Conservation (phyloP, 2,329 filamentous ascomycete species). For the Fusarium sp. region DNA sequence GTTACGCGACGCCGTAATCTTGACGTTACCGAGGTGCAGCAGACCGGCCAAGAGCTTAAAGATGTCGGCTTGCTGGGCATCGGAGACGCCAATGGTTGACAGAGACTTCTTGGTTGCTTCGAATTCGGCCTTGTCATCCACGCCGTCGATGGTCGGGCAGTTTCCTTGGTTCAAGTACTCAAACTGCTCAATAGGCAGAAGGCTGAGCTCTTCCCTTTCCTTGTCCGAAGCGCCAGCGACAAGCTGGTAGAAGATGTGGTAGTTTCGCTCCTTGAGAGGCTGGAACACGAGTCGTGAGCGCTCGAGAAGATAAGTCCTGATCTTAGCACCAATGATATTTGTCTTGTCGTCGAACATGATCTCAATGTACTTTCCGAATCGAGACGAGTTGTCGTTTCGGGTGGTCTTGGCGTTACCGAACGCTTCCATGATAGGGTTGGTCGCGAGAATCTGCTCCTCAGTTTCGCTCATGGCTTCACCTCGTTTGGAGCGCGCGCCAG, state of each 20-base stretch:
- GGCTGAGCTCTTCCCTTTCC: constrained; percentile 78
- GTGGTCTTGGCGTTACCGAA: constrained; percentile 99
- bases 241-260: constrained; percentile 98
- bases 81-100: constrained; percentile 82
- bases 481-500: constrained; percentile 76
- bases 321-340: constrained; percentile 97
- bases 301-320: constrained; percentile 93
- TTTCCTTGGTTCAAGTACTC: constrained; percentile 97
- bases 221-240: constrained; percentile 88
- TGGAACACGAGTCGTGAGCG: constrained; percentile 97
- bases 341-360: constrained; percentile 98
- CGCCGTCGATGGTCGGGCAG: constrained; percentile 87
- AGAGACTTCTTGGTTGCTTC: constrained; percentile 86
- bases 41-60: constrained; percentile 91
- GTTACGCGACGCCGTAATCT: constrained; percentile 87
- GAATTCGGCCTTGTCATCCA: constrained; percentile 96
- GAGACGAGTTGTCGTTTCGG: constrained; percentile 97
- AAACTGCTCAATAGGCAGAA: constrained; percentile 87
- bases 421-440: constrained; percentile 99
- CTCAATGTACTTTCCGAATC: constrained; percentile 99
- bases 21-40: constrained; percentile 93
- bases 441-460: constrained; percentile 96
- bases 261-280: constrained; percentile 95
- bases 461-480: constrained; percentile 94
- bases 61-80: constrained; percentile 78